Evolutionary conservation across 305 asterid genomes (phyloP).

Genomic region (Fraxinus xanthoxyloides): DNA sequence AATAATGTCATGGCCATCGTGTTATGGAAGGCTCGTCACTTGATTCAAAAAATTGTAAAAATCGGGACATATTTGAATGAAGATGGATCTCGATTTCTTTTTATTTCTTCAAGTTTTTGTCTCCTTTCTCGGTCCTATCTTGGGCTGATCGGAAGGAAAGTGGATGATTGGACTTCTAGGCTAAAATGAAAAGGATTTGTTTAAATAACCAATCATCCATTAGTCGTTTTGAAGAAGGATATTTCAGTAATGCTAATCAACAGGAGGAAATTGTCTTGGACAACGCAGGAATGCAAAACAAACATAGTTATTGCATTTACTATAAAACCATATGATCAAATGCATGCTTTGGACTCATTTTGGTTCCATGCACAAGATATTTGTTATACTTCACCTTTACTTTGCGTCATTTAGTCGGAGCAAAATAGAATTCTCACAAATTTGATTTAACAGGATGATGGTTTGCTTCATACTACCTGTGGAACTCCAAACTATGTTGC

Average conservation of each 20-base stretch:
- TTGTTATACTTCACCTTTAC: neutral
- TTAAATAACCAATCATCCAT: neutral
- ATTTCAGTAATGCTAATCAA: neutral
- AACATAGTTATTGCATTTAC: neutral
- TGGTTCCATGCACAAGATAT: neutral
- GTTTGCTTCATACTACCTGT: slow-evolving; percentile 93
- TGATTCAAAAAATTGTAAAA: neutral
- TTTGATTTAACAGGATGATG: slow-evolving; percentile 70
- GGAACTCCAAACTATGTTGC: slow-evolving; percentile 98
- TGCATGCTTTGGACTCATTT: neutral
- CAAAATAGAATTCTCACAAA: neutral
- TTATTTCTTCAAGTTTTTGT: neutral
- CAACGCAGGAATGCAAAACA: neutral
- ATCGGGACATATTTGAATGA: neutral
- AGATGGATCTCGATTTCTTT: neutral
- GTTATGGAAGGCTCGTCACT: neutral
- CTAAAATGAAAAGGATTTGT: neutral
- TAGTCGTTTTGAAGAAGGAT: neutral
- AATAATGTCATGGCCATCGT: neutral
- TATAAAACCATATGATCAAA: neutral
- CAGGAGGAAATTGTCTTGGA: neutral
- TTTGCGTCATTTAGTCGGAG: neutral
- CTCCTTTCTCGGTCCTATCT: neutral
- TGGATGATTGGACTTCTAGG: neutral
- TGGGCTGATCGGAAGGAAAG: neutral